phyloP scores from a whole-genome alignment of 345 rosid genomes.

The Eucalyptus grandis region DNA sequence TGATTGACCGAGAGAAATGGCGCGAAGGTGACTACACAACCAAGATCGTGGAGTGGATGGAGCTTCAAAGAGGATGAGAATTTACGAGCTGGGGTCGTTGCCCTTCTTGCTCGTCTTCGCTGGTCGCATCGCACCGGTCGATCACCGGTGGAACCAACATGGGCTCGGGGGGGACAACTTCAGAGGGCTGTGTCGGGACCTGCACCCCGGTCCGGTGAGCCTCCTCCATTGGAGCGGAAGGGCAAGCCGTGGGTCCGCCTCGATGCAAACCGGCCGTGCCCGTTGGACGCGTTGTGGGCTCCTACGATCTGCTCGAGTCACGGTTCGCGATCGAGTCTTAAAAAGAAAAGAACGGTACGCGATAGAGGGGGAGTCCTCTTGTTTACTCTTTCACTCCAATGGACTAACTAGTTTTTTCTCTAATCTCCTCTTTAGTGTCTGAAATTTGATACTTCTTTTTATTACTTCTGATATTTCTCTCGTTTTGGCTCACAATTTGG shows the following conservation, averaged over 20 bases:
- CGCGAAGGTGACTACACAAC: neutral
- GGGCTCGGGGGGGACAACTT: neutral
- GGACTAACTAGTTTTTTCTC: neutral
- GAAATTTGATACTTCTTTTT: neutral
- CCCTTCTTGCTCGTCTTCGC: neutral
- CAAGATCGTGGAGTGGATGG: conserved; percentile 79
- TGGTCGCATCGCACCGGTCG: neutral
- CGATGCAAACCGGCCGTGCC: neutral
- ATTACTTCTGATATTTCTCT: neutral
- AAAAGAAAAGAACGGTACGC: neutral
- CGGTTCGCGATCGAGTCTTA: neutral
- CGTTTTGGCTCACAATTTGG: neutral
- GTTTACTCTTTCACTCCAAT: neutral
- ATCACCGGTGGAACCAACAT: neutral
- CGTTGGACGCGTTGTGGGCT: neutral
- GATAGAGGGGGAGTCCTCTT: neutral
- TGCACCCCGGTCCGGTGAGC: neutral
- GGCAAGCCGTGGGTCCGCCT: neutral
- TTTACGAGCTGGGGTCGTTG: neutral
- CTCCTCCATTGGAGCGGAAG: neutral
- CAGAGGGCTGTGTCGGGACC: neutral
- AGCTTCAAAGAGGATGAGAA: neutral
- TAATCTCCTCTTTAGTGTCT: neutral
- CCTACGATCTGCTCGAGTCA: neutral
- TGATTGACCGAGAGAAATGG: conserved; percentile 78